Evolutionary conservation across 2,329 filamentous ascomycete species (phyloP).

Genomic region (Trichoderma gracile): DNA sequence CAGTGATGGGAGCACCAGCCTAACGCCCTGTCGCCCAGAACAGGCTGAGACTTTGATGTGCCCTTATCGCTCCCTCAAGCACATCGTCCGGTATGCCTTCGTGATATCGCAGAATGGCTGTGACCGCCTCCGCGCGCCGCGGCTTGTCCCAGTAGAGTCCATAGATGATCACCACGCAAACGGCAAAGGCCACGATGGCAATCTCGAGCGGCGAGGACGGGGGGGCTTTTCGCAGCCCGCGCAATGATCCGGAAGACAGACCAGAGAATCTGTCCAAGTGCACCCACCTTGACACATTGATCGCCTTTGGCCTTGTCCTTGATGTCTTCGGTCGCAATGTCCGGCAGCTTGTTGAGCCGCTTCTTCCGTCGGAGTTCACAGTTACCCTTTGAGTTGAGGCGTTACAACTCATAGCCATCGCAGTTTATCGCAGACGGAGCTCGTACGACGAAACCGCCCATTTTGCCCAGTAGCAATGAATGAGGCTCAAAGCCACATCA

Average conservation of each 20-base stretch:
- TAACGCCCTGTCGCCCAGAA: no score
- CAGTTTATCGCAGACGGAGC: no score
- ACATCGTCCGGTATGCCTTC: background rate
- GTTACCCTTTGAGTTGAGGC: background rate
- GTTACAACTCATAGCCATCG: no score
- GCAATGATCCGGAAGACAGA: background rate
- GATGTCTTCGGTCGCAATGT: background rate
- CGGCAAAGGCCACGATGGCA: background rate
- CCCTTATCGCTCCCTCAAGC: no score
- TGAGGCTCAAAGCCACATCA: background rate
- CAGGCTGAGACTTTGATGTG: background rate
- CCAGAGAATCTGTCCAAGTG: background rate
- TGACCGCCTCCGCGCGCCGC: background rate
- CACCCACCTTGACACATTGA: background rate
- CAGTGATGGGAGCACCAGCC: background rate
- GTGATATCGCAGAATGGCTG: no score
- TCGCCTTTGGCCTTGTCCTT: background rate
- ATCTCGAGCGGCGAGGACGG: background rate
- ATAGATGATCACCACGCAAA: background rate
- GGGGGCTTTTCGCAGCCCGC: background rate
- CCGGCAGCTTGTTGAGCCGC: background rate
- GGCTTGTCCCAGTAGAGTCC: background rate
- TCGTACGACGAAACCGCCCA: constrained; percentile 4
- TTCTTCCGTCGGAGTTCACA: background rate
- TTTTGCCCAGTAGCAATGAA: background rate